Evolutionary conservation across 208 protist species (phyloP), one percentile per base, ranked within the genome.

Genomic region (Spongospora subterranea): DNA sequence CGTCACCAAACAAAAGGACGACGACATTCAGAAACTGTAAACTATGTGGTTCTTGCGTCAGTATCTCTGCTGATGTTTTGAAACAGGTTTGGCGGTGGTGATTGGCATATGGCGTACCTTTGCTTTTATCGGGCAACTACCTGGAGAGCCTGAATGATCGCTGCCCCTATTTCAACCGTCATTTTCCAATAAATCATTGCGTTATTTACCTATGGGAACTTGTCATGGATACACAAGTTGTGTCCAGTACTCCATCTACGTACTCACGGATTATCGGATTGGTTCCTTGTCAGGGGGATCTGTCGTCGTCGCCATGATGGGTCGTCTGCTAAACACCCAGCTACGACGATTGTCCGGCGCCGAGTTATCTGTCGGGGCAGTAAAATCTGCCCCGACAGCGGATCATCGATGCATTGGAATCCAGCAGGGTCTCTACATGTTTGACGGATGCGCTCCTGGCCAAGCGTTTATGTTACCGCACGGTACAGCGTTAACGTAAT

Each of bases 61-160:
- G n/a, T 89, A 29, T n/a, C 11, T 66, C 32, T 43, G n/a, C n/a
- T 66, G 43, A 89, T 89, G 50, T 43, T 89, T 11, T 38, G 17
- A 43, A 50, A 35, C 39, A 66, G 43, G 43, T 66, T 89, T 50
- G 46, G 43, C 71, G 38, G 54, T 82, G 89, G 89, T 32, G 89
- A 91, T 88, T 91, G 89, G 89, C 89, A 91, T 64, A 91, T 76
- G 66, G 89, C 89, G 1, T 91, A 91, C 38, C 35, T 91, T 32
- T 91, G 89, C 38, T 91, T 82, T 50, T 91, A 45, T 43, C 71
- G 71, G 6, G 71, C 71, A 43, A 35, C 40, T 45, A 6, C 71
- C 6, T 82, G 71, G 71, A 82, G 71, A 43, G 35, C 71, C 35
- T 6, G 17, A 35, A 40, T 20, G n/a, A 43, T n/a, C 6, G 6